A percentile compares a stretch with the other conserved stretches of the same genome.
These are phyloP conservation scores for Colletotrichum navitas DNA, from an alignment of 2,329 filamentous ascomycete genomes.

Conservation along the genomic window DNA sequence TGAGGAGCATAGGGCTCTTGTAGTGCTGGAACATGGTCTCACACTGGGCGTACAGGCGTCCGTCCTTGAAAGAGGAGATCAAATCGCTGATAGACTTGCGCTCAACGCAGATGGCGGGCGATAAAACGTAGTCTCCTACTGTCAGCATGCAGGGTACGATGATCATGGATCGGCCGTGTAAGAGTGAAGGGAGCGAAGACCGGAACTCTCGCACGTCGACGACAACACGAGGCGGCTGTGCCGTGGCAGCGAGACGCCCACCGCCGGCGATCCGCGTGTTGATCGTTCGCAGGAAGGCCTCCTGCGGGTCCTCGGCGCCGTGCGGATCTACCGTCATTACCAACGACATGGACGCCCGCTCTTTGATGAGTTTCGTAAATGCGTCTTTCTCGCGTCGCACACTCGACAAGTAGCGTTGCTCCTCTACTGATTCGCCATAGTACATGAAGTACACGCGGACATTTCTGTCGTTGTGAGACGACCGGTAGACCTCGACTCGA, in stretches of 20 bases:
- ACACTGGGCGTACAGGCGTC: conserved; percentile 89
- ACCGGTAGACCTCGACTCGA: conserved; percentile 94
- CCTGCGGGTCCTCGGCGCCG: conserved; percentile 83
- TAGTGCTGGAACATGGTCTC: conserved; percentile 97
- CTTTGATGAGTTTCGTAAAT: conserved; percentile 94
- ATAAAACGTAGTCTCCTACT: conserved; percentile 95
- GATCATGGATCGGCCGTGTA: conserved; percentile 89
- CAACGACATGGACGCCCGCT: conserved; percentile 92
- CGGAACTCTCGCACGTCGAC: conserved; percentile 97
- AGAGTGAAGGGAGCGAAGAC: conserved; percentile 88
- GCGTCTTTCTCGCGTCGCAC: conserved; percentile 97
- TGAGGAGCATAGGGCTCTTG: conserved; percentile 88
- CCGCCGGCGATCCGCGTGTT: conserved; percentile 98
- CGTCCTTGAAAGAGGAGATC: conserved; percentile 91
- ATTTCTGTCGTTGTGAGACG: conserved; percentile 89
- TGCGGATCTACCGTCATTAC: conserved; percentile 81
- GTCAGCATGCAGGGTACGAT: conserved; percentile 96
- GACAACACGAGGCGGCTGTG: conserved; percentile 88
- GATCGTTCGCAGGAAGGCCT: conserved; percentile 92
- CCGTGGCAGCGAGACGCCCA: conserved; percentile 84
- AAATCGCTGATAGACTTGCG: conserved; percentile 93
- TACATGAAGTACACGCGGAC: conserved; percentile 97
- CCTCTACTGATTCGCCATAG: conserved; percentile 94
- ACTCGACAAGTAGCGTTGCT: conserved; percentile 90
- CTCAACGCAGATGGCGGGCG: conserved; percentile 91